Evolutionary conservation across 495 filamentous ascomycete species (phyloP), one percentile per base, ranked within the genome.

Genomic region (Clavariopsis aquatica): DNA sequence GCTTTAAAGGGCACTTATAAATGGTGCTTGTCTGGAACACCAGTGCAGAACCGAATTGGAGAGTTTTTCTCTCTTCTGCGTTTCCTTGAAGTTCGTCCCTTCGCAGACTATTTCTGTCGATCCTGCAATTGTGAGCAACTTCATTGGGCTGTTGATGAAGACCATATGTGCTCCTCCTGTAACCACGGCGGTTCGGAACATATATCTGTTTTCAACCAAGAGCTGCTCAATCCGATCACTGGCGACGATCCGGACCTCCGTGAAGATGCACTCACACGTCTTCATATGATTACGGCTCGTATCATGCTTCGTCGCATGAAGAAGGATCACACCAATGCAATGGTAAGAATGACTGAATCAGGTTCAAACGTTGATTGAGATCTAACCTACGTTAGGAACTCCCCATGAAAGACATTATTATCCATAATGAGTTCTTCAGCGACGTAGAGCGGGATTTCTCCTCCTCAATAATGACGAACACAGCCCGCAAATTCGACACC

Each of bases 261-360:
- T 4, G 81, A 85, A 46, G 80, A 78, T 46, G 94, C 91, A 0
- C 82, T 97, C 58, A 70, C 75, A 6, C 97, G 96, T 73, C 82
- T 98, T 26, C 90, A 91, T 36, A 81, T 93, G 34, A 80, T 98
- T 58, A 92, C 92, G 0, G 89, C 90, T 61, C 86, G 89, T 23
- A 91, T 98, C 73, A 98, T 98, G 94, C 81, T 98, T 38, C 86
- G 94, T 38, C 89, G 94, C 15, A 82, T 95, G 75, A 98, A 98
- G 79, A 85, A 87, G 57, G 92, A 98, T 73, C 87, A 97, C 67
- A 94, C 89, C 20, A 85, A 91, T 53, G 87, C 91, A 0, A 93
- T 98, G 90, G 60, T 64, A 64, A 23, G 60, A 20, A n/a, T n/a
- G n/a, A n/a, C 26, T 31, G 10, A 36, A 12, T 24, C 3, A 15